Base-by-base conservation (phyloP, 192 early-diverging fungal species). In the Coemansia erecta region DNA sequence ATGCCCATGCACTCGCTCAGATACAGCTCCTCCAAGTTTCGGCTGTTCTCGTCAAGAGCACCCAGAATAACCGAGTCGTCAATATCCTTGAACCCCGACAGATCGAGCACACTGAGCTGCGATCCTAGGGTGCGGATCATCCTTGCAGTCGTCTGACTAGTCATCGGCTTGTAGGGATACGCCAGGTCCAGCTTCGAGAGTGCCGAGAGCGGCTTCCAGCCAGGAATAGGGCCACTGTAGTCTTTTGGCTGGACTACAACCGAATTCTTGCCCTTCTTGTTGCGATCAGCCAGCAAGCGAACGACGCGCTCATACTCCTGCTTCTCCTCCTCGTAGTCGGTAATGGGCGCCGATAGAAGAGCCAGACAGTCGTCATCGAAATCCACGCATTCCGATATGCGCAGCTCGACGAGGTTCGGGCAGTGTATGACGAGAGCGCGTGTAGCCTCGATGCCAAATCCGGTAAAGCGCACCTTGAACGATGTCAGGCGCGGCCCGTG, bases 381-480 rank as follows among this genome's bases (percentile, higher is more conserved):
- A 23, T 65, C 56, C 28, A 82, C 70, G 57, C 90, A 90, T 48
- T 84, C 81, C 12, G 72, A 57, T 14, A 95, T 39, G 8, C 82
- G 81, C 15, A 95, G 79, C 33, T 77, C 68, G 26, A 82, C 67
- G n/a, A 95, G 70, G 1, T 75, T 63, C 17, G 56, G 52, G 63
- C 92, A 92, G 45, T 84, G 73, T 1, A 77, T 70, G 6, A 77
- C 71, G 18, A 90, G 79, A 0, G 81, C 67, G 8, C 79, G 67
- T 31, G 89, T 66, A 14, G 81, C 81, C 1, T 55, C 73, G 0
- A 77, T 53, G 1, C 80, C 81, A 54, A 95, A 83, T 0, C 83
- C 74, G 2, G 70, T 61, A 21, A 84, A 88, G 21, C 86, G 71
- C 19, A 92, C 68, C 10, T 64, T 69, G 53, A 95, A 82, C 23